Evolutionary conservation across 1,139 yeast genomes (phyloP).

Genomic region (Tardiomyces blankii): DNA sequence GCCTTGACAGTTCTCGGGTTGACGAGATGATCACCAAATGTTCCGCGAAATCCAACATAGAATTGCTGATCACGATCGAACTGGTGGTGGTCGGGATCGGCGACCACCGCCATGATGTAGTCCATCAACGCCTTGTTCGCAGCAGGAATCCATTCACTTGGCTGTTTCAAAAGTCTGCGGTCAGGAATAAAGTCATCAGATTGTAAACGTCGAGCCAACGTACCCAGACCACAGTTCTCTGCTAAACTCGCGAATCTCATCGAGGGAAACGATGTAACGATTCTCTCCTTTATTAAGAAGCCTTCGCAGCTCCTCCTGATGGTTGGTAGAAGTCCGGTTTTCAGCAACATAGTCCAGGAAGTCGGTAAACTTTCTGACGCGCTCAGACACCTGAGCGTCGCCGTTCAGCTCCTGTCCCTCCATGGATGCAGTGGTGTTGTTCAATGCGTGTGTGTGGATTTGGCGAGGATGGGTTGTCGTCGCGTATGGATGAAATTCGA

Average conservation of each 20-base stretch:
- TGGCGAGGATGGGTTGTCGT: no score
- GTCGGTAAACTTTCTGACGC: conserved; percentile 82
- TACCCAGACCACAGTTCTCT: conserved; percentile 63
- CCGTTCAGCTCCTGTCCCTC: neutral
- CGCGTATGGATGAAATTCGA: neutral
- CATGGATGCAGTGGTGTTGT: neutral
- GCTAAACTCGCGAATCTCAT: conserved; percentile 82
- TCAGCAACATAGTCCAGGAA: conserved; percentile 38
- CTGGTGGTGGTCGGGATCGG: conserved; percentile 27
- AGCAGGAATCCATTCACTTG: conserved; percentile 84
- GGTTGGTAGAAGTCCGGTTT: conserved; percentile 33
- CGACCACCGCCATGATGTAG: conserved; percentile 53
- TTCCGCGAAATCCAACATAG: conserved; percentile 76
- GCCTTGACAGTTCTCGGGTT: conserved; percentile 86
- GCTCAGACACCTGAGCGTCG: conserved; percentile 43
- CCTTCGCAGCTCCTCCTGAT: conserved; percentile 56
- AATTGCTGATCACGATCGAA: conserved; percentile 56
- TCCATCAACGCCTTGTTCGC: conserved; percentile 82
- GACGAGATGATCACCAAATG: conserved; percentile 81
- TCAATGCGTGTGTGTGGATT: neutral
- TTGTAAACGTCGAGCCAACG: neutral
- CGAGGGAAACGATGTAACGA: conserved; percentile 67
- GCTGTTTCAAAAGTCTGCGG: conserved; percentile 43
- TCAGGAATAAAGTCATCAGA: neutral
- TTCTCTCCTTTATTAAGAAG: conserved; percentile 58